Evolutionary conservation across 2,329 filamentous ascomycete genomes (phyloP), one percentile per base, ranked within the genome.

Genomic region (Ceratocystis eucalypticola): DNA sequence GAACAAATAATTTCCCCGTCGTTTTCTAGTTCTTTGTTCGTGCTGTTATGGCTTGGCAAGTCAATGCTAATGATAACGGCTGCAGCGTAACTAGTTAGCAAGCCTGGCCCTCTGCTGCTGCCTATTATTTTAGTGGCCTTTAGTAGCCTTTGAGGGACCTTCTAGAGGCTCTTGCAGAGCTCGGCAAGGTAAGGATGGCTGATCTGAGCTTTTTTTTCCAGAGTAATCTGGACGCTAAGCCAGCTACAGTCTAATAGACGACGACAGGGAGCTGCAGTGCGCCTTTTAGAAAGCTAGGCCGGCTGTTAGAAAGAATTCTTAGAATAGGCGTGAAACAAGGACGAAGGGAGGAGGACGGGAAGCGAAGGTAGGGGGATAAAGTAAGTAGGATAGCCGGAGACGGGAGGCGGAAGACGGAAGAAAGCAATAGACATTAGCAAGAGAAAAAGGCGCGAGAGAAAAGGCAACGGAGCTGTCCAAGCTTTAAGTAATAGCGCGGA

Each of bases 311-410:
- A 5, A n/a, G 22, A 37, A 30, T 33, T 62, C 41, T 41, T 20
- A 45, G 37, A 62, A 62, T 45, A 44, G 37, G 44, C 33, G 59
- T 45, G 41, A 44, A 62, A 62, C 33, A 62, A 44, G 5, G 59
- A 44, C 17, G 37, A 62, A 44, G 59, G 33, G 33, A 45, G 20
- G 41, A 20, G 22, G 37, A 62, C 12, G 5, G n/a, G 25, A 57
- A 30, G 53, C 28, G 33, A 57, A 30, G 55, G 55, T n/a, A n/a
- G 28, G 28, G n/a, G 8, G 37, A 37, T 6, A 17, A 17, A 44
- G 10, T 17, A 45, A 45, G 30, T 10, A 44, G 20, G 20, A 5
- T 10, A 6, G 12, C 20, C 46, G n/a, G 20, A 61, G 30, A 61
- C 25, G 17, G 10, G 22, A 20, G 28, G 37, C 17, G 15, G 8